Percentiles rank a stretch among this genome's conserved stretches.
Conservation (phyloP, 108 stramenopile species). For the Skeletonema menzelii region DNA sequence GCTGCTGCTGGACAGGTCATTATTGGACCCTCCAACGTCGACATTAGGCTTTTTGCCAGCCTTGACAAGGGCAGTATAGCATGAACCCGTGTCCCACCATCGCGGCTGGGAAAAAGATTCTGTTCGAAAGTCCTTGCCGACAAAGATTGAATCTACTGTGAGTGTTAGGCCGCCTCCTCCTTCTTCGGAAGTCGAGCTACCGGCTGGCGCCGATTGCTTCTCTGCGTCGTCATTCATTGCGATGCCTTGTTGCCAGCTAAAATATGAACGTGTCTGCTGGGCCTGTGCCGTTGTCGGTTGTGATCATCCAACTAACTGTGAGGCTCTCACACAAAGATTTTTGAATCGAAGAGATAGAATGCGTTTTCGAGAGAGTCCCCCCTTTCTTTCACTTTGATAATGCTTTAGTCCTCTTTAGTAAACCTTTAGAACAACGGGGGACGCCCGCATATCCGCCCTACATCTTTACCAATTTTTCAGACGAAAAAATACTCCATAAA, state of each 20-base stretch:
- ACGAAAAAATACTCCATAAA: no score
- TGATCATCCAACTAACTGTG: no score
- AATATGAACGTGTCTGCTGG: no score
- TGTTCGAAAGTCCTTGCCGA: constrained; percentile 40
- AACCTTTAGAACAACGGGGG: no score
- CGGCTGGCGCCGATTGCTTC: background rate
- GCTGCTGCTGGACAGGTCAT: background rate
- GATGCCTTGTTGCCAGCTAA: background rate
- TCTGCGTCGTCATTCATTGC: background rate
- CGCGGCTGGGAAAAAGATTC: constrained; percentile 42
- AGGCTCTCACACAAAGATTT: no score
- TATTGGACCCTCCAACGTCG: background rate
- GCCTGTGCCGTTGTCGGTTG: no score
- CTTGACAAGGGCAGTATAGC: constrained; percentile 40
- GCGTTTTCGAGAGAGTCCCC: no score
- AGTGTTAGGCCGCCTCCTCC: background rate
- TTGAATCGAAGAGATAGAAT: no score
- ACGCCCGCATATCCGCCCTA: no score
- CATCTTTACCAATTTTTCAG: no score
- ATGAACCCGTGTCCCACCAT: constrained; percentile 44
- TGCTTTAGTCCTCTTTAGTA: no score
- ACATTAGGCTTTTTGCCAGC: background rate
- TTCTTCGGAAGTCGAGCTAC: background rate
- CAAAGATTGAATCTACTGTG: constrained; percentile 42
- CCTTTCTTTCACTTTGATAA: no score